Base-by-base conservation (phyloP, 2,329 filamentous ascomycete species). In the Capronia coronata region DNA sequence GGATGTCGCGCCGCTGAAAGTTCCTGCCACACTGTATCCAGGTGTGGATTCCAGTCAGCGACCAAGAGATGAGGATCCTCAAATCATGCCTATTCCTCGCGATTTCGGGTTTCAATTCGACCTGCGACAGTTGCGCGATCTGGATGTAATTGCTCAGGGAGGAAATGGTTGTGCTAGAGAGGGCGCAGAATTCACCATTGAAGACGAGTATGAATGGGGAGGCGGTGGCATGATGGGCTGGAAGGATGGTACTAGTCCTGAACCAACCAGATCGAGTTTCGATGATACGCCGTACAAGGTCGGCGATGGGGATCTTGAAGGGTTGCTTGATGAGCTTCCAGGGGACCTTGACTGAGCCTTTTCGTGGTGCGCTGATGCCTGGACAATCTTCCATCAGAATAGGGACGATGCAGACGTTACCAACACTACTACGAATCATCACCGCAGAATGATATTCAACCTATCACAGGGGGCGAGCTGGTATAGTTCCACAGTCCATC, bases 161-260 rank as follows among this genome's bases (percentile, higher is more conserved):
- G 59, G 59, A 10, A 62, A 61, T 49, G 59, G 58, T 6, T 62
- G 59, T 50, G 58, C 54, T 14, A 44, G 56, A 37, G 49, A 44
- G 40, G 57, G 57, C 9, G 52, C 43, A 2, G 43, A 54, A 21
- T 61, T 58, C 46, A 51, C 27, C 39, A 50, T 58, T 18, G 55
- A 58, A 46, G 49, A 55, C 8, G 46, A 52, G 16, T 51, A 57
- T 43, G 51, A 56, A 48, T 55, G 51, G 51, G 54, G 55, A n/a
- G 59, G 55, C n/a, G 55, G 57, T 27, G 55, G 57, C 16, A 52
- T 46, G 41, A 55, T 58, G 55, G 58, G 50, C 5, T 49, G 47
- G 22, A 37, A 46, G 40, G 44, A 46, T 16, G 52, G 49, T 37
- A 49, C 42, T 7, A 37, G 34, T 27, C n/a, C 22, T n/a, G 37